phyloP scores from a whole-genome alignment of 768 basidiomycete species.

The Mycena vitilis region DNA sequence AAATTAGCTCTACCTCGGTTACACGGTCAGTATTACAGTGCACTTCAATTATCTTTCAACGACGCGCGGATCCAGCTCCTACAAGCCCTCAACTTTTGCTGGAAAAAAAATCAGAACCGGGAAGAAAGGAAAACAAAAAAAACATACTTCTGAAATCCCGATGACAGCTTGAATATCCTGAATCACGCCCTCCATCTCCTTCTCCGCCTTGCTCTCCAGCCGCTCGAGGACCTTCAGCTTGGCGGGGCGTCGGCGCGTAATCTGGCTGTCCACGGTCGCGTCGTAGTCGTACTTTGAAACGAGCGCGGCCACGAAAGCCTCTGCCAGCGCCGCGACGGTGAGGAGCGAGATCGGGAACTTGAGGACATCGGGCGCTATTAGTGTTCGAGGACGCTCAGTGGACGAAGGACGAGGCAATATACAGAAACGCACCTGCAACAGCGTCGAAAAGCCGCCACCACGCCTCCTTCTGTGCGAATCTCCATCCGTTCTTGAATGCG shows the following conservation, averaged over 20 bases:
- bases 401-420: neutral
- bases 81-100: constrained; percentile 10
- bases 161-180: constrained; percentile 51
- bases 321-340: constrained; percentile 63
- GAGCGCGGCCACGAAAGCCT: constrained; percentile 55
- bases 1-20: too few species aligned
- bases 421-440: constrained; percentile 50
- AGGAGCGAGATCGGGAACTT: constrained; percentile 65
- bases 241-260: constrained; percentile 13
- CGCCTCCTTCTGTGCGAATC: constrained; percentile 53
- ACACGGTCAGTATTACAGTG: neutral
- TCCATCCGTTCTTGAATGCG: constrained; percentile 58
- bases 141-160: constrained; percentile 51
- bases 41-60: constrained; percentile 2
- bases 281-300: constrained; percentile 49
- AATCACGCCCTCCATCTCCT: constrained; percentile 51
- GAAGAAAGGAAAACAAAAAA: neutral
- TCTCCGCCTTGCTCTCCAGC: constrained; percentile 40
- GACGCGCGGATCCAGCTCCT: constrained; percentile 23
- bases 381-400: constrained; percentile 37
- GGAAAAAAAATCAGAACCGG: constrained; percentile 6
- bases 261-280: constrained; percentile 19
- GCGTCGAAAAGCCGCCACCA: constrained; percentile 64
- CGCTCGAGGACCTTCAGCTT: constrained; percentile 22
- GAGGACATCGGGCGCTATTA: constrained; percentile 64